Evolutionary conservation across 768 basidiomycete genomes (phyloP), one percentile per base, ranked within the genome.

Genomic region (Pilatotrama ljubarskyi): DNA sequence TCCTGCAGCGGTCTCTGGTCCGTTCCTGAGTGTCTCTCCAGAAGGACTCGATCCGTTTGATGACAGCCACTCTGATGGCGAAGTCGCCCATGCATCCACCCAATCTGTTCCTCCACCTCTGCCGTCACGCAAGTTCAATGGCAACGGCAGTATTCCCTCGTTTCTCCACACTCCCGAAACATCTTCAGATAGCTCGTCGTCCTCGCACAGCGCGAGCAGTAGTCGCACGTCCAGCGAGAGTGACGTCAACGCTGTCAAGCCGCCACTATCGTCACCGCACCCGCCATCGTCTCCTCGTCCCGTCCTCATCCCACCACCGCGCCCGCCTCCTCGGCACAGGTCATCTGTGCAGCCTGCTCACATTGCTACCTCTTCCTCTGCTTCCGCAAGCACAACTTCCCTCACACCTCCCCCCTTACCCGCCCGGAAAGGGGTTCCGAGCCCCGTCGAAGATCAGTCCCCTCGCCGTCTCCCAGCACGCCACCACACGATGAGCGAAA

Each of bases 151-250:
- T 37, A 55, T 25, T 36, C 18, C 20, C 10, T 17, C 41, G 14
- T 37, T 48, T 29, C 48, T 44, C 41, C 58, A 59, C 37, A 60
- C 58, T 18, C 58, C 51, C 3, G 63, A 66, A 9, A 42, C 43
- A 14, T 63, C 62, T 18, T 47, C 55, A 6, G 63, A 65, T 29
- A 58, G 54, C 38, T 40, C 47, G 18, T 60, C 63, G 25, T 24
- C 70, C 51, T 70, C 76, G 25, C 70, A 67, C 54, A 73, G 75
- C 61, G 75, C 78, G 18, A 78, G 51, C 52, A 58, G 52, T 37
- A 63, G 78, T 59, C 70, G 72, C 47, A 73, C 69, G 17, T 78
- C 77, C n/a, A 76, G 72, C 38, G 77, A 78, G 55, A 73, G 71
- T 43, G 74, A 77, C 62, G 40, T 67, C 25, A 69, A 64, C 42